Conservation (phyloP, 345 rosid species). For the Hibiscus mutabilis region DNA sequence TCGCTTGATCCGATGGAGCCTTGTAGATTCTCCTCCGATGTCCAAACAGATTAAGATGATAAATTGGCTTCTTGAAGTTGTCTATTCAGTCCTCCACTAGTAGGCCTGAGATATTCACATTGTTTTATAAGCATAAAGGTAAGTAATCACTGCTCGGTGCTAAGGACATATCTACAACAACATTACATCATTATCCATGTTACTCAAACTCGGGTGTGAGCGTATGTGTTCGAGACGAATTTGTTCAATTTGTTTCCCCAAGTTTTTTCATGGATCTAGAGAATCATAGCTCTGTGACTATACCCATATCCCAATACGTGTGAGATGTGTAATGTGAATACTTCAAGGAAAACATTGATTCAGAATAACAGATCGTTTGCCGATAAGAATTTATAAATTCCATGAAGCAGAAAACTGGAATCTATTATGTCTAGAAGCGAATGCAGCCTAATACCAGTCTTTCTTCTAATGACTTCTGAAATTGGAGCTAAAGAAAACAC, state of each 20-base stretch:
- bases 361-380: background rate
- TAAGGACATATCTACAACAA: background rate
- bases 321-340: background rate
- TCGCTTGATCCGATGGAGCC: conserved; percentile 1
- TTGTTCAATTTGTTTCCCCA: background rate
- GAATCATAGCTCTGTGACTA: background rate
- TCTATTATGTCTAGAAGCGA: background rate
- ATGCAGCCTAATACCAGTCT: background rate
- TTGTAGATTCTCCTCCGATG: background rate
- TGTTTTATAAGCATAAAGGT: background rate
- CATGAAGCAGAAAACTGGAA: background rate
- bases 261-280: background rate
- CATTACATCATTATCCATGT: background rate
- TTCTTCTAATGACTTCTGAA: background rate
- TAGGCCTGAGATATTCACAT: conserved; percentile 14
- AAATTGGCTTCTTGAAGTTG: conserved; percentile 13
- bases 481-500: conserved; percentile 16
- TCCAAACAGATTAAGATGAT: conserved; percentile 9
- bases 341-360: background rate
- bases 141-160: background rate
- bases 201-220: background rate
- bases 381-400: background rate
- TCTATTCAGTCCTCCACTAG: conserved; percentile 27
- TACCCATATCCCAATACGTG: background rate
- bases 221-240: background rate